A percentile compares a stretch with the other conserved stretches of the same genome.
phyloP scores from a whole-genome alignment of 2,329 filamentous ascomycete species.

The Curvularia lunata region DNA sequence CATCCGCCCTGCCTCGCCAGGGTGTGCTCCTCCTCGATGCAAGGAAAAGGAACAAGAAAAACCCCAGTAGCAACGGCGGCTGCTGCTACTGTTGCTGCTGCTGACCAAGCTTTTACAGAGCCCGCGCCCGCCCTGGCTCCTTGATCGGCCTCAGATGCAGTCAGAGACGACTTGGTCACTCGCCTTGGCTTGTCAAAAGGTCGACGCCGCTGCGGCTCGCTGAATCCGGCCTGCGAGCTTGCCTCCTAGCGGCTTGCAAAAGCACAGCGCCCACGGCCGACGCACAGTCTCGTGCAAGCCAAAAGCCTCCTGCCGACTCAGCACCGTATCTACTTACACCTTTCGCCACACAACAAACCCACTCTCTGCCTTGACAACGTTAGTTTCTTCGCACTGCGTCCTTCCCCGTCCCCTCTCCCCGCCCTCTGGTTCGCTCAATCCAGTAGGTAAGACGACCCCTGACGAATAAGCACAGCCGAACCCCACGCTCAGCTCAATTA shows the following conservation, averaged over 20 bases:
- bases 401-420: slow-evolving; percentile 11
- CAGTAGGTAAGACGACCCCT: slow-evolving; percentile 37
- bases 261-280: slow-evolving; percentile 14
- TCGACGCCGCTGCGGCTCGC: slow-evolving; percentile 10
- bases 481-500: slow-evolving; percentile 19
- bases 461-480: slow-evolving; percentile 14
- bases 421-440: slow-evolving; percentile 19
- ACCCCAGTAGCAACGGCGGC: not conserved
- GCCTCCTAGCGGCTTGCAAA: slow-evolving; percentile 9
- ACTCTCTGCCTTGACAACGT: slow-evolving; percentile 22
- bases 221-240: slow-evolving; percentile 9
- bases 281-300: slow-evolving; percentile 11
- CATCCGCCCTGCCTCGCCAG: slow-evolving; percentile 1
- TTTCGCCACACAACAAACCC: slow-evolving; percentile 19
- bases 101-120: not conserved
- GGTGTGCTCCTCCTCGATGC: not conserved
- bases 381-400: slow-evolving; percentile 35
- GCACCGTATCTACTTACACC: slow-evolving; percentile 10
- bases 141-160: not conserved
- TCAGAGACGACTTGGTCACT: not conserved
- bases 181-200: slow-evolving; percentile 15
- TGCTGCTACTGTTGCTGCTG: not conserved
- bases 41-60: slow-evolving; percentile 1
- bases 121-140: not conserved
- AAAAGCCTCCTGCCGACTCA: slow-evolving; percentile 18